These are phyloP conservation scores for Jimgerdemannia lactiflua DNA, from an alignment of 192 early-diverging fungal species.

Conservation along the genomic window DNA sequence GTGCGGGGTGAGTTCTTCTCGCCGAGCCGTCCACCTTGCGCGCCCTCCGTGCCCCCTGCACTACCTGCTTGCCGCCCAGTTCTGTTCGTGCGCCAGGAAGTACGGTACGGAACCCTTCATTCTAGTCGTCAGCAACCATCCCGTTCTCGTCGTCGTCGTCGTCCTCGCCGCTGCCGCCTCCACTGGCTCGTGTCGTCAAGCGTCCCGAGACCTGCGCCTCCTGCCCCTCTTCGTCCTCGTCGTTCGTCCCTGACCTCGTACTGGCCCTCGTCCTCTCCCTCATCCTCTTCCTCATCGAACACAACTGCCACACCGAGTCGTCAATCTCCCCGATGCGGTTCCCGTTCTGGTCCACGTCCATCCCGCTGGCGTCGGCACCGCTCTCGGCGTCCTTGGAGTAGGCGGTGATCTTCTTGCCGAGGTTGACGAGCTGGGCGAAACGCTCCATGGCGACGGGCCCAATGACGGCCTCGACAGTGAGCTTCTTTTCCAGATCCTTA, in stretches of 20 bases:
- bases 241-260: conserved; percentile 54
- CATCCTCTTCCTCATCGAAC: conserved; percentile 96
- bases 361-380: too few species aligned
- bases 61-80: neutral
- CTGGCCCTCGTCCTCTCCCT: conserved; percentile 70
- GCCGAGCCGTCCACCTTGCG: too few species aligned
- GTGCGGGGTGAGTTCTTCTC: conserved; percentile 58
- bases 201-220: conserved; percentile 30
- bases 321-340: conserved; percentile 62
- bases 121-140: conserved; percentile 46
- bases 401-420: conserved; percentile 95
- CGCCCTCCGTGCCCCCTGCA: conserved; percentile 11
- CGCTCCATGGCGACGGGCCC: conserved; percentile 67
- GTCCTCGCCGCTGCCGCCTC: conserved; percentile 27
- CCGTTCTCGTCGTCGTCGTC: conserved; percentile 41
- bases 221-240: conserved; percentile 53
- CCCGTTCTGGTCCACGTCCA: conserved; percentile 57
- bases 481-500: conserved; percentile 90
- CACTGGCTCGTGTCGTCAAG: conserved; percentile 29
- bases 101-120: conserved; percentile 53
- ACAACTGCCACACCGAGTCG: conserved; percentile 93
- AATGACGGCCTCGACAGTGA: conserved; percentile 75
- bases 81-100: conserved; percentile 16
- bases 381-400: too few species aligned
- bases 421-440: conserved; percentile 86